Base-by-base conservation (phyloP, 345 rosid species). In the Turritis glabra region DNA sequence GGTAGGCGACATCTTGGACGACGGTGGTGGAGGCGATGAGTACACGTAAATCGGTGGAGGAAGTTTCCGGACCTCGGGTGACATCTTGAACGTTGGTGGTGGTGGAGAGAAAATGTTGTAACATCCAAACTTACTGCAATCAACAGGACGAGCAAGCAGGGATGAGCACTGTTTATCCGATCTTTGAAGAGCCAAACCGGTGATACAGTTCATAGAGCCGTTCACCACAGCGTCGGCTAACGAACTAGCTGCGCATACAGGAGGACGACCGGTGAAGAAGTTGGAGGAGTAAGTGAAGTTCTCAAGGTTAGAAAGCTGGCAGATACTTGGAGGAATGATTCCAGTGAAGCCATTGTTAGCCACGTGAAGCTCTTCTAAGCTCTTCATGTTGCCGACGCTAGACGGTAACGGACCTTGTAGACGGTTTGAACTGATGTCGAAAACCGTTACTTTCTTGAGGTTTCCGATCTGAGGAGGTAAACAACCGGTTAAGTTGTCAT, bases 401-500 rank as follows among this genome's bases (percentile, higher is more conserved):
- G 83, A 55, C 0, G 91, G 93, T 67, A 90, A 68, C 8, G 81
- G 71, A 22, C 96, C 96, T 26, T 77, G 87, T 3, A 90, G 82
- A 72, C 61, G 44, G 62, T 90, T 90, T 51, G 82, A 80, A 44
- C 89, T 85, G 8, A 86, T 86, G 73, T 90, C 96, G 44, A 90
- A 84, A 15, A 90, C 96, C 0, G 88, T 86, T 1, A 88, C 68
- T 3, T 86, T 53, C 67, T 74, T 78, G 17, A 90, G 86, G 82
- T 81, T 73, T 2, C 91, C 93, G 57, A 86, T 90, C 80, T 85
- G 83, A 7, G 87, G 77, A 37, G 96, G 92, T 77, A 90, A 80
- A 72, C 96, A 90, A 3, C 92, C 93, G 0, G 89, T 90, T 33
- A 90, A 81, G 50, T 90, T 90, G 55, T 88, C 92, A 43, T 88